Conservation (phyloP, 345 rosid species). For the Garcia nutans region DNA sequence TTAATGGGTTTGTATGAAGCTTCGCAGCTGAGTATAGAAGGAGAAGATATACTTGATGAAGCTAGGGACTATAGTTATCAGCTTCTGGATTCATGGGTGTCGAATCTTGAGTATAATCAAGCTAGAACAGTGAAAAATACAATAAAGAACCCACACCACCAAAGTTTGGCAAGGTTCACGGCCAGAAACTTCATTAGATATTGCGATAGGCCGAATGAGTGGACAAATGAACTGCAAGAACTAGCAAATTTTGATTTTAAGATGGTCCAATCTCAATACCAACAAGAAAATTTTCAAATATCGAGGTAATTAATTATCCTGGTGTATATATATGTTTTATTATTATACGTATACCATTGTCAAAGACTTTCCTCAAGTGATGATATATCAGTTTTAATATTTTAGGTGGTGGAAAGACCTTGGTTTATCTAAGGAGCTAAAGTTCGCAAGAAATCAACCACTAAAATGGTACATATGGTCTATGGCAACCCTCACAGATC, state of each 20-base stretch:
- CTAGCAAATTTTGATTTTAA: conserved; percentile 40
- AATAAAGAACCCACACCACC: conserved; percentile 41
- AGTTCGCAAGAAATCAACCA: conserved; percentile 53
- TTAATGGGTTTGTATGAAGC: conserved; percentile 53
- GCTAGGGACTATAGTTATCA: conserved; percentile 25
- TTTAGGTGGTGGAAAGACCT: conserved; percentile 63
- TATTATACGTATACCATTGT: too few relatives aligned
- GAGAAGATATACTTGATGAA: conserved; percentile 47
- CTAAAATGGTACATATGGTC: conserved; percentile 55
- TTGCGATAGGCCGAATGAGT: conserved; percentile 19
- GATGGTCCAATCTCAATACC: conserved; percentile 31
- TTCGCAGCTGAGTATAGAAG: conserved; percentile 44
- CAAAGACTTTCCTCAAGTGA: neutral
- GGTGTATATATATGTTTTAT: too few relatives aligned
- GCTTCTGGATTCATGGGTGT: conserved; percentile 25
- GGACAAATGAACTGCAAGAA: conserved; percentile 34
- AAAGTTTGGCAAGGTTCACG: conserved; percentile 35
- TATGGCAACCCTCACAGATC: conserved; percentile 45
- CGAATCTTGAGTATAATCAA: conserved; percentile 15
- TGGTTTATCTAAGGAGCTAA: conserved; percentile 41
- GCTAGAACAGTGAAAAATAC: conserved; percentile 22
- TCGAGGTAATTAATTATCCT: conserved; percentile 27
- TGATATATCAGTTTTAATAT: too few relatives aligned
- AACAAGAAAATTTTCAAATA: conserved; percentile 32
- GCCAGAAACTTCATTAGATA: conserved; percentile 20